These are phyloP conservation scores for Lactifluus pinguis DNA, from an alignment of 768 basidiomycete genomes.

Conservation along the genomic window DNA sequence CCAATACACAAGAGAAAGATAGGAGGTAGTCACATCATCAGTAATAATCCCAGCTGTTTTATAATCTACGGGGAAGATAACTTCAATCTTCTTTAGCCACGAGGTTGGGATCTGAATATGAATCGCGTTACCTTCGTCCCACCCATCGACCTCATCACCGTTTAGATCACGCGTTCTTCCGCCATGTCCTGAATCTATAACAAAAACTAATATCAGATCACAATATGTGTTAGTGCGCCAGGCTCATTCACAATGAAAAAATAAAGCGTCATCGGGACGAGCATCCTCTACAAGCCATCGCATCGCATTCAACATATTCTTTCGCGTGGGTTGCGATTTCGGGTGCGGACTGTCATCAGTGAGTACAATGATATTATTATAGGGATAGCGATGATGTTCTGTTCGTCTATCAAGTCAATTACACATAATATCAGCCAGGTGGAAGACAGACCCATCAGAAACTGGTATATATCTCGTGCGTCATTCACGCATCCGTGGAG, in stretches of 20 bases:
- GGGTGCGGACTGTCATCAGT: conserved; percentile 64
- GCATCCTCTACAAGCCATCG: conserved; percentile 85
- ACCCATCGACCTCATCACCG: conserved; percentile 80
- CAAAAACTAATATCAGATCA: not conserved
- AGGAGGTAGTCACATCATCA: conserved; percentile 61
- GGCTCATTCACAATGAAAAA: conserved; percentile 69
- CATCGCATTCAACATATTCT: conserved; percentile 84
- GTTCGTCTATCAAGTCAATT: not conserved
- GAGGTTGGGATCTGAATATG: not conserved
- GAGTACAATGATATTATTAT: conserved; percentile 77
- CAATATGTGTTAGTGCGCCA: not conserved
- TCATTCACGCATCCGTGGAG: conserved; percentile 90
- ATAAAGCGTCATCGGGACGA: conserved; percentile 72
- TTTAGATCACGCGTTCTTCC: conserved; percentile 79
- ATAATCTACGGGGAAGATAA: conserved; percentile 80
- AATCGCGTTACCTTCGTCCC: conserved; percentile 53
- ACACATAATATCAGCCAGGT: not conserved
- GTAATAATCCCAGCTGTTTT: conserved; percentile 66
- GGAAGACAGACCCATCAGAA: conserved; percentile 52
- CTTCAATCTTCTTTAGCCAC: conserved; percentile 27
- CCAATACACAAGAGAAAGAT: not conserved
- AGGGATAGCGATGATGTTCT: conserved; percentile 21
- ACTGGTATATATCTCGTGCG: conserved; percentile 69
- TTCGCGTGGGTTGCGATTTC: conserved; percentile 60
- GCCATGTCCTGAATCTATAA: conserved; percentile 83